Evolutionary conservation across 2,329 filamentous ascomycete species (phyloP).

Genomic region (Apiospora sp.): DNA sequence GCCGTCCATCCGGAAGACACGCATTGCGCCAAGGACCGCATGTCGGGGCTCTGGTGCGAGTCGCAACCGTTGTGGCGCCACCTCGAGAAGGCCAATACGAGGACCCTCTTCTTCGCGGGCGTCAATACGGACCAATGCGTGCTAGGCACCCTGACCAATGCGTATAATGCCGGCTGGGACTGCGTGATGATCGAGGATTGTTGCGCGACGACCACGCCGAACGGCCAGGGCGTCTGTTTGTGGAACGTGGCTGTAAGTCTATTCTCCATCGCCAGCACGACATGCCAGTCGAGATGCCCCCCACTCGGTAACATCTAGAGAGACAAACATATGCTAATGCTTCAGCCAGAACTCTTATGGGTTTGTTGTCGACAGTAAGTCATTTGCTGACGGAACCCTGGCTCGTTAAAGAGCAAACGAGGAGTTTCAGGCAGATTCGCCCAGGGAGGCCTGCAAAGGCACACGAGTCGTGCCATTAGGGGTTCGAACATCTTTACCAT

Average conservation of each 20-base stretch:
- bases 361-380: slow-evolving; percentile 27
- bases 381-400: slow-evolving; percentile 21
- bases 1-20: slow-evolving; percentile 53
- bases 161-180: slow-evolving; percentile 63
- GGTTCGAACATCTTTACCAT: not conserved
- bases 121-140: slow-evolving; percentile 71
- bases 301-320: slow-evolving; percentile 23
- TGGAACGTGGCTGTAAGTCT: slow-evolving; percentile 47
- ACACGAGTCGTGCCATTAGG: not conserved
- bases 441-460: not conserved
- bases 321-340: not conserved
- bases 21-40: slow-evolving; percentile 63
- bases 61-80: slow-evolving; percentile 51
- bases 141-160: slow-evolving; percentile 62
- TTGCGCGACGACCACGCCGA: slow-evolving; percentile 56
- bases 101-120: slow-evolving; percentile 63
- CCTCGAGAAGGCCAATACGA: slow-evolving; percentile 48
- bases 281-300: not conserved
- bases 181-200: slow-evolving; percentile 62
- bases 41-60: slow-evolving; percentile 63
- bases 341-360: slow-evolving; percentile 26
- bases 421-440: not conserved
- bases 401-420: not conserved
- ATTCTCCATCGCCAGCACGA: not conserved
- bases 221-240: slow-evolving; percentile 46